These are phyloP conservation scores for Citrus maxima DNA, from an alignment of 345 rosid genomes.

Conservation along the genomic window DNA sequence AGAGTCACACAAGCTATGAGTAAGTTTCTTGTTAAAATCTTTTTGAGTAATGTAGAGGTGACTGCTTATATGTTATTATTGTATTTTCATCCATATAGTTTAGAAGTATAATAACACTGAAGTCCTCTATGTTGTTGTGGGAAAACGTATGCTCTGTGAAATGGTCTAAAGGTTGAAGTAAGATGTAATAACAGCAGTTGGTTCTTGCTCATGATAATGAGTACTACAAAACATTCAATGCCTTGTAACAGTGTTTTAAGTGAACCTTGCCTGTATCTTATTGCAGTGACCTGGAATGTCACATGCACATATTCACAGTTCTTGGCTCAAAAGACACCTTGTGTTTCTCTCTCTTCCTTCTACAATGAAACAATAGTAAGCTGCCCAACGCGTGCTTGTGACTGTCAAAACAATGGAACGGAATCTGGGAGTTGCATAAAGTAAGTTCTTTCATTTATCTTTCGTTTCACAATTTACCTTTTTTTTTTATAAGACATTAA, in stretches of 20 bases:
- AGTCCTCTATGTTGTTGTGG: neutral
- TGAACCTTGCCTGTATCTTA: slow-evolving; percentile 5
- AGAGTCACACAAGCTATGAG: slow-evolving; percentile 90
- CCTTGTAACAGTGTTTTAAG: neutral
- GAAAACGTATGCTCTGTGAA: neutral
- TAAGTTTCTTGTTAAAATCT: slow-evolving; percentile 40
- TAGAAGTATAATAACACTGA: neutral
- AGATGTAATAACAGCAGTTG: neutral
- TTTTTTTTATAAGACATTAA: neutral
- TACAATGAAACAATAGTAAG: slow-evolving; percentile 72
- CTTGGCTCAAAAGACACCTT: slow-evolving; percentile 79
- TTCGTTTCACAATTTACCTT: neutral
- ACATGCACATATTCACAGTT: slow-evolving; percentile 94
- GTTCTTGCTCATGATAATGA: neutral
- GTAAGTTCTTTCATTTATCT: slow-evolving; percentile 36
- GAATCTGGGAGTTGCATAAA: slow-evolving; percentile 55
- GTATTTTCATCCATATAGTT: neutral
- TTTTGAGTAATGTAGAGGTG: neutral
- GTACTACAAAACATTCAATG: neutral
- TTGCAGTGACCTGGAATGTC: slow-evolving; percentile 97
- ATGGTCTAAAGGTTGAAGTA: neutral
- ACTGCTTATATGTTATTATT: neutral
- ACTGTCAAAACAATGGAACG: slow-evolving; percentile 57
- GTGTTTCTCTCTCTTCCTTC: slow-evolving; percentile 89
- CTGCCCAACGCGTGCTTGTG: slow-evolving; percentile 82